Evolutionary conservation across 2,329 filamentous ascomycete genomes (phyloP).

Genomic region (Aspergillus ustus): DNA sequence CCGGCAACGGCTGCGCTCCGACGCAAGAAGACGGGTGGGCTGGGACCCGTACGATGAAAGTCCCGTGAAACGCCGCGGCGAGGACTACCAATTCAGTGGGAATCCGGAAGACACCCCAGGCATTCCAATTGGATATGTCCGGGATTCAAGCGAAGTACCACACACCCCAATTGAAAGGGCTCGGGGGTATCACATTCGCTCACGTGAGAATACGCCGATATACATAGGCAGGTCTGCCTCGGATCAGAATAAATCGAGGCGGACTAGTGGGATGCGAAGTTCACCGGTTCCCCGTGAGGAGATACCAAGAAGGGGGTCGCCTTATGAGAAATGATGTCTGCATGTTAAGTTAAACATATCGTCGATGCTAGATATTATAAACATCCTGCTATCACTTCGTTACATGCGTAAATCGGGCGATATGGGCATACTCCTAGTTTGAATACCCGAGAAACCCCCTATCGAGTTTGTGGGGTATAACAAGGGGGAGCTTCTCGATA

Average conservation of each 20-base stretch:
- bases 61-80: conserved; percentile 67
- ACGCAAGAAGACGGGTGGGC: conserved; percentile 66
- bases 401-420: background rate
- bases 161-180: conserved; percentile 33
- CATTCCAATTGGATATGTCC: conserved; percentile 31
- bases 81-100: conserved; percentile 64
- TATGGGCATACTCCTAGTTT: background rate
- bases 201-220: conserved; percentile 37
- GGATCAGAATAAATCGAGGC: conserved; percentile 24
- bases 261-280: conserved; percentile 28
- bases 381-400: background rate
- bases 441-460: background rate
- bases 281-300: conserved; percentile 28
- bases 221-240: conserved; percentile 29
- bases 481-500: too few relatives aligned
- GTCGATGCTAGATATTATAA: background rate
- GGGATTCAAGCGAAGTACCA: conserved; percentile 30
- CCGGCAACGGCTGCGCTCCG: conserved; percentile 62
- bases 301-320: conserved; percentile 33
- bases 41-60: conserved; percentile 76
- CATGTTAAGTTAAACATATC: background rate
- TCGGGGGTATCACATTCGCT: conserved; percentile 36
- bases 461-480: background rate
- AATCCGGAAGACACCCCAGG: conserved; percentile 22
- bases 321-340: conserved; percentile 38